A percentile compares a stretch with the other conserved stretches of the same genome.
These are phyloP conservation scores for Saussurea involucrata DNA, from an alignment of 129 eudicot genomes.

Conservation along the genomic window DNA sequence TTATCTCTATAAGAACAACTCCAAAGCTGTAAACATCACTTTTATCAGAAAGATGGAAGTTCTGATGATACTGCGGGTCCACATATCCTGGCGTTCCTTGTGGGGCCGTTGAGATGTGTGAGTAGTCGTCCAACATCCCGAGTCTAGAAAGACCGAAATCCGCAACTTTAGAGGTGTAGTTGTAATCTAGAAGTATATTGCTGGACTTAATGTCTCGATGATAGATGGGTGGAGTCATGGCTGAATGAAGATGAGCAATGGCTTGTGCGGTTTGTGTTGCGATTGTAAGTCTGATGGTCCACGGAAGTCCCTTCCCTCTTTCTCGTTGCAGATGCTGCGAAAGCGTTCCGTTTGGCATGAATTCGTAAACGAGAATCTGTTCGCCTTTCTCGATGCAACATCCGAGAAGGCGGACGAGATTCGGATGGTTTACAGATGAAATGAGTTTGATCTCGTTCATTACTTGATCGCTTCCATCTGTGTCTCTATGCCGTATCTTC, in stretches of 20 bases:
- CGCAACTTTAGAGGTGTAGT: slow-evolving; percentile 82
- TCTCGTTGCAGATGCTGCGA: slow-evolving; percentile 87
- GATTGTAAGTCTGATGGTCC: slow-evolving; percentile 88
- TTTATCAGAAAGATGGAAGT: slow-evolving; percentile 92
- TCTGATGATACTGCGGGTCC: slow-evolving; percentile 96
- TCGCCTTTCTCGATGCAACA: slow-evolving; percentile 86
- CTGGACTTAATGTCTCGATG: slow-evolving; percentile 94
- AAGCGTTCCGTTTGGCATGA: slow-evolving; percentile 91
- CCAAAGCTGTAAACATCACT: slow-evolving; percentile 97
- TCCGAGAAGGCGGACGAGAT: slow-evolving; percentile 85
- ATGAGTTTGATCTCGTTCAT: slow-evolving; percentile 94
- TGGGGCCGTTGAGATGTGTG: slow-evolving; percentile 95
- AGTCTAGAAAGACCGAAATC: slow-evolving; percentile 93
- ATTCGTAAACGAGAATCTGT: slow-evolving; percentile 90
- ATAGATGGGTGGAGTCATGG: slow-evolving; percentile 86
- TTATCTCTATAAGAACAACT: slow-evolving; percentile 87
- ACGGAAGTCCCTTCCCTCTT: slow-evolving; percentile 74
- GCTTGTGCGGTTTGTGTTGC: slow-evolving; percentile 90
- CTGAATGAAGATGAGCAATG: slow-evolving; percentile 85
- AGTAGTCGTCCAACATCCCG: slow-evolving; percentile 77
- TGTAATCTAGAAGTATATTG: slow-evolving; percentile 71
- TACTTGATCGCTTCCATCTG: slow-evolving; percentile 69
- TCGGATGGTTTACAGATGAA: slow-evolving; percentile 90
- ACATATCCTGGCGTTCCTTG: slow-evolving; percentile 98
- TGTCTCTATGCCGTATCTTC: slow-evolving; percentile 59